Evolutionary conservation across 1,139 yeast genomes (phyloP).

Genomic region (Pichia sp.): DNA sequence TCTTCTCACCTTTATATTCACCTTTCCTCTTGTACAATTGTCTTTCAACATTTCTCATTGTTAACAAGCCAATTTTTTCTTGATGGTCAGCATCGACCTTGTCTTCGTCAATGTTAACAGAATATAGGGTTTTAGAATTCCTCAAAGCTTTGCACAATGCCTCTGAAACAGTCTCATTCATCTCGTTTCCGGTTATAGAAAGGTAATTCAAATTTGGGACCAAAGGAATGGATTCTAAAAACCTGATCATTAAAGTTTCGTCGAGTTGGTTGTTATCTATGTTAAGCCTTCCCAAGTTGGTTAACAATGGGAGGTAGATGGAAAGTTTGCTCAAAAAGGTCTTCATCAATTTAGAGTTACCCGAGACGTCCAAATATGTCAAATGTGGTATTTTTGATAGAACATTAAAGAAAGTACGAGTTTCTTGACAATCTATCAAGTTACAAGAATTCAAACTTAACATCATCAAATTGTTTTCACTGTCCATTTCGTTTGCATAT

Average conservation of each 20-base stretch:
- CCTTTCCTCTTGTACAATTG: slow-evolving; percentile 26
- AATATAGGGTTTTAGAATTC: slow-evolving; percentile 57
- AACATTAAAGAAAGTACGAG: slow-evolving; percentile 27
- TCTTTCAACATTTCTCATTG: slow-evolving; percentile 68
- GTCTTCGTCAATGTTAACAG: slow-evolving; percentile 70
- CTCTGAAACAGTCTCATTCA: slow-evolving; percentile 55
- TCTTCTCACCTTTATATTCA: slow-evolving; percentile 9
- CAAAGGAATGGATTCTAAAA: slow-evolving; percentile 60
- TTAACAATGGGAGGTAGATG: slow-evolving; percentile 56
- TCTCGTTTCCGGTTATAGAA: slow-evolving; percentile 55
- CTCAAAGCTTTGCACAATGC: slow-evolving; percentile 70
- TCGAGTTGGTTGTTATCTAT: slow-evolving; percentile 56
- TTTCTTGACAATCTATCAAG: slow-evolving; percentile 32
- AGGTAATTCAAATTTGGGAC: slow-evolving; percentile 54
- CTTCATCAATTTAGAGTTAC: slow-evolving; percentile 56
- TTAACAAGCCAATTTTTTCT: slow-evolving; percentile 58
- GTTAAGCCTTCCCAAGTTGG: slow-evolving; percentile 52
- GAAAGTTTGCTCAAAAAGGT: slow-evolving; percentile 40
- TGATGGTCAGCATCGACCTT: slow-evolving; percentile 51
- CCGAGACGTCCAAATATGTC: slow-evolving; percentile 63
- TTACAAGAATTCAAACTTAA: slow-evolving; percentile 53
- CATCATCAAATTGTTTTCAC: slow-evolving; percentile 35
- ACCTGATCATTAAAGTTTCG: slow-evolving; percentile 44
- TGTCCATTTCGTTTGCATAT: slow-evolving; percentile 27
- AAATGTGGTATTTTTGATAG: slow-evolving; percentile 49